A percentile compares a stretch with the other conserved stretches of the same genome.
phyloP scores from a whole-genome alignment of 1,284 basidiomycete species.

The Ustilago cynodontis region DNA sequence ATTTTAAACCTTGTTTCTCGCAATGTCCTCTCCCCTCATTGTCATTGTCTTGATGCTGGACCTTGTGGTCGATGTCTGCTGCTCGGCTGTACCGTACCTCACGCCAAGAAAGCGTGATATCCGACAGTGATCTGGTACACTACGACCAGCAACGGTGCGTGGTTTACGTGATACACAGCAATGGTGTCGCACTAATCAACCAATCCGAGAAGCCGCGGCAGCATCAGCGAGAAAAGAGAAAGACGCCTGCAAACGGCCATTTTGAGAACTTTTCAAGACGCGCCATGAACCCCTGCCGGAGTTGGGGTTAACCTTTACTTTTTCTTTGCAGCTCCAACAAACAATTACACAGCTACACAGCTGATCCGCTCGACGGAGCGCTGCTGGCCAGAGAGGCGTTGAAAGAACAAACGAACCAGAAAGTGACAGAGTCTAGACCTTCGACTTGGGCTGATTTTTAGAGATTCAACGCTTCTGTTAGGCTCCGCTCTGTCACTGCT shows the following conservation, averaged over 20 bases:
- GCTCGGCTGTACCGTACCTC: not conserved
- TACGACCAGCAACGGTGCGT: not conserved
- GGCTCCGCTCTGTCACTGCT: not conserved
- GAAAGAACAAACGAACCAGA: too few species aligned
- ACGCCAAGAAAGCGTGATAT: not conserved
- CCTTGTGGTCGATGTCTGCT: not conserved
- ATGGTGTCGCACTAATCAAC: not conserved
- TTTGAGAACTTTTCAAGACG: not conserved
- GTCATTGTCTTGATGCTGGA: not conserved
- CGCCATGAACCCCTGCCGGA: not conserved
- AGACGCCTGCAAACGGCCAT: constrained; percentile 1
- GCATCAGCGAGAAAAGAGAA: not conserved
- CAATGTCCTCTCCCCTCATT: not conserved
- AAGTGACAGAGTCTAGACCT: not conserved
- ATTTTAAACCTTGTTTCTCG: constrained; percentile 5
- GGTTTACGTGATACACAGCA: not conserved
- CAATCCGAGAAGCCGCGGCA: not conserved
- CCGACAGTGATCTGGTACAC: not conserved
- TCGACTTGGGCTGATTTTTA: not conserved
- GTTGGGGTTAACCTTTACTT: not conserved
- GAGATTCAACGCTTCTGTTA: not conserved
- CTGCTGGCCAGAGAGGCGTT: too few species aligned
- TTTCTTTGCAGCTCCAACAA: not conserved
- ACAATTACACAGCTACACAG: too few species aligned
- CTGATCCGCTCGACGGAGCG: too few species aligned